A percentile compares a stretch with the other conserved stretches of the same genome.
phyloP scores from a whole-genome alignment of 495 filamentous ascomycete genomes.

The Niebla homalea region DNA sequence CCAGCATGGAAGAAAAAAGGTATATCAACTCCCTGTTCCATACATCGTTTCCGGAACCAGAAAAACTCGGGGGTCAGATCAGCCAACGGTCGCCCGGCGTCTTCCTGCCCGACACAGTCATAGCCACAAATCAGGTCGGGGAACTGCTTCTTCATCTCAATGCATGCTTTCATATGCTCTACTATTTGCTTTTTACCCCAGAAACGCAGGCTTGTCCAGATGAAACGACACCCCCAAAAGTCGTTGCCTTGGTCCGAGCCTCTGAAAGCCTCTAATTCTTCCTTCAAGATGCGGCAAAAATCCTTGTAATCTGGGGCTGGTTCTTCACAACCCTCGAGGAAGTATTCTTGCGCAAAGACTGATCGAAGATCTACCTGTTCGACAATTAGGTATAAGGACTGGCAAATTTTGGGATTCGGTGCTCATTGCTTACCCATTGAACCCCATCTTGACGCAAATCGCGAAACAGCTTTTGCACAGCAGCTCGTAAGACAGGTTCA shows the following conservation, averaged over 20 bases:
- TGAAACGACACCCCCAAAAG: conserved; percentile 80
- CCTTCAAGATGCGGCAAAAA: conserved; percentile 55
- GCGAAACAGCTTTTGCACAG: conserved; percentile 51
- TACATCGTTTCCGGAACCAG: conserved; percentile 81
- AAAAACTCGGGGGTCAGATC: conserved; percentile 74
- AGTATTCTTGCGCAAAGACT: conserved; percentile 49
- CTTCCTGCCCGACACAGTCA: conserved; percentile 81
- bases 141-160: conserved; percentile 62
- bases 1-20: conserved; percentile 95
- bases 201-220: conserved; percentile 65
- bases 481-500: conserved; percentile 78
- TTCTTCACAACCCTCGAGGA: conserved; percentile 40
- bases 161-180: conserved; percentile 72
- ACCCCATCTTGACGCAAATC: conserved; percentile 65
- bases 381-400: conserved; percentile 48
- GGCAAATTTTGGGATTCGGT: conserved; percentile 42
- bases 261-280: conserved; percentile 70
- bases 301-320: conserved; percentile 49
- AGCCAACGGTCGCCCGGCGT: conserved; percentile 56
- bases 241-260: conserved; percentile 49
- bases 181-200: conserved; percentile 52
- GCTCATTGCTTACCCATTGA: conserved; percentile 37
- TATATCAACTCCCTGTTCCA: conserved; percentile 65
- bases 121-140: conserved; percentile 74
- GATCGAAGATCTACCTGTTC: conserved; percentile 35